Evolutionary conservation across 2,329 filamentous ascomycete genomes (phyloP).

Genomic region (Exophiala phaeomuriformis): DNA sequence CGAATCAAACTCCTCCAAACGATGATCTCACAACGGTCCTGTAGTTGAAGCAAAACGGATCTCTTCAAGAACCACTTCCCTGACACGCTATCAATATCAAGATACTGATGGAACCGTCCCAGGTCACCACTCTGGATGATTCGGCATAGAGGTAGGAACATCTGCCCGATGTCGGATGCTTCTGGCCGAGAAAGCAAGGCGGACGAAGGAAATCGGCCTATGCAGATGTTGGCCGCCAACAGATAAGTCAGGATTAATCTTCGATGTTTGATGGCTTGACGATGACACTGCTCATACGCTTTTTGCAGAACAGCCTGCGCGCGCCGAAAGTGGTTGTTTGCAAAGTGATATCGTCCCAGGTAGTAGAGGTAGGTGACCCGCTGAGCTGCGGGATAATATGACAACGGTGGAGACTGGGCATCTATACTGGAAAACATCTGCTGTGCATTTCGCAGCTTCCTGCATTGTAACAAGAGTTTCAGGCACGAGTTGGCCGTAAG

Average conservation of each 20-base stretch:
- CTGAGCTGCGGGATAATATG: slow-evolving; percentile 75
- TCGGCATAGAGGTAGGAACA: slow-evolving; percentile 65
- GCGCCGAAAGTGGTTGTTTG: slow-evolving; percentile 72
- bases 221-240: slow-evolving; percentile 71
- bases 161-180: slow-evolving; percentile 54
- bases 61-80: slow-evolving; percentile 65
- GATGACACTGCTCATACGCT: slow-evolving; percentile 69
- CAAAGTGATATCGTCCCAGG: slow-evolving; percentile 81
- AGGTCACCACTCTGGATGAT: slow-evolving; percentile 70
- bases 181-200: slow-evolving; percentile 63
- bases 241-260: slow-evolving; percentile 75
- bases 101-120: slow-evolving; percentile 61
- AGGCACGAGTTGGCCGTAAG: slow-evolving; percentile 85
- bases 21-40: slow-evolving; percentile 69
- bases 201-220: slow-evolving; percentile 71
- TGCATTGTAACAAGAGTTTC: slow-evolving; percentile 80
- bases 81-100: slow-evolving; percentile 44
- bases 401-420: slow-evolving; percentile 71
- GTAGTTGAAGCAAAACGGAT: slow-evolving; percentile 67
- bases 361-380: slow-evolving; percentile 92
- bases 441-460: slow-evolving; percentile 73
- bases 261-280: slow-evolving; percentile 57
- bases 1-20: slow-evolving; percentile 78
- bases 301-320: slow-evolving; percentile 68
- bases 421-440: slow-evolving; percentile 87